These are phyloP conservation scores for Hyaloscypha finlandica DNA, from an alignment of 495 filamentous ascomycete species.

Conservation along the genomic window DNA sequence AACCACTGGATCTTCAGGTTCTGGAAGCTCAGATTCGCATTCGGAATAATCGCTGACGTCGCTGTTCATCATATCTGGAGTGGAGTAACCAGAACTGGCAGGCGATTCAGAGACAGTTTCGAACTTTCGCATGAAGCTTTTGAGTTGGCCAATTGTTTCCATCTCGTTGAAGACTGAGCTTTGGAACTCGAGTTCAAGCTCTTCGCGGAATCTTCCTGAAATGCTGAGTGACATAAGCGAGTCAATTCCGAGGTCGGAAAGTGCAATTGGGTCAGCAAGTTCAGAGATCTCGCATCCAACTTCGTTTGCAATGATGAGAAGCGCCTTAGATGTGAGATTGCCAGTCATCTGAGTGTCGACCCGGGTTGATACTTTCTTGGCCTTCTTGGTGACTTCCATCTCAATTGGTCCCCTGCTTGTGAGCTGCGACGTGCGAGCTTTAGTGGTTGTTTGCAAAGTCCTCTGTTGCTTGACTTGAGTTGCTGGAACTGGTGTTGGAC, in stretches of 20 bases:
- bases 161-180: constrained; percentile 59
- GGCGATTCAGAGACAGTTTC: constrained; percentile 36
- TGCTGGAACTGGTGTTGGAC: not conserved
- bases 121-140: constrained; percentile 46
- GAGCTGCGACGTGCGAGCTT: not conserved
- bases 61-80: constrained; percentile 48
- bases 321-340: constrained; percentile 45
- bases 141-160: constrained; percentile 47
- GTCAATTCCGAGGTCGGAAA: constrained; percentile 60
- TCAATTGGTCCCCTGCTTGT: not conserved
- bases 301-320: constrained; percentile 67
- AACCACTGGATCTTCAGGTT: constrained; percentile 25
- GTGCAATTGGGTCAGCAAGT: constrained; percentile 54
- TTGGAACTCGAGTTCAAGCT: constrained; percentile 55
- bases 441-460: not conserved
- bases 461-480: constrained; percentile 7
- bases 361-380: constrained; percentile 7
- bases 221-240: constrained; percentile 61
- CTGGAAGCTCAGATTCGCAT: not conserved
- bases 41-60: constrained; percentile 40
- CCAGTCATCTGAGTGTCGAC: constrained; percentile 41
- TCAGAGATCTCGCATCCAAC: constrained; percentile 64
- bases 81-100: constrained; percentile 38
- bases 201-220: constrained; percentile 53
- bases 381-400: constrained; percentile 20